These are phyloP conservation scores for Dillenia turbinata DNA, from an alignment of 164 flowering plant genomes.

Conservation along the genomic window DNA sequence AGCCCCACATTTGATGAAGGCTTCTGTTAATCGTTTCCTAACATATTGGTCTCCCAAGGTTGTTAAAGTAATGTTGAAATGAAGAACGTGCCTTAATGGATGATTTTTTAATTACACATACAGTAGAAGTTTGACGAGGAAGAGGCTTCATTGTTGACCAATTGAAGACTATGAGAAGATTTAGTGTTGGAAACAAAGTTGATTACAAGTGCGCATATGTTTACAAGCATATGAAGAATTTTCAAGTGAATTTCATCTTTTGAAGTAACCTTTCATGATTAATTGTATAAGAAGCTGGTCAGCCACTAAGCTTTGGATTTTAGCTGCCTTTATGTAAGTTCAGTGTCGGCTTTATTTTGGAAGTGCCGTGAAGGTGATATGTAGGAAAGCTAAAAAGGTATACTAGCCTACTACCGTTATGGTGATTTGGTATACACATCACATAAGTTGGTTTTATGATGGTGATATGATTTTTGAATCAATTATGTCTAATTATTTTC, in stretches of 20 bases:
- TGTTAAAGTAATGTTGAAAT: constrained; percentile 46
- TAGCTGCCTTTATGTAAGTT: constrained; percentile 38
- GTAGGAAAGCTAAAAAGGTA: constrained; percentile 18
- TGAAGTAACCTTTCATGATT: constrained; percentile 61
- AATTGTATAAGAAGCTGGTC: constrained; percentile 64
- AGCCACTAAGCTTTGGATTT: constrained; percentile 54
- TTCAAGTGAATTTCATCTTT: constrained; percentile 66
- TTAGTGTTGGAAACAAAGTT: constrained; percentile 43
- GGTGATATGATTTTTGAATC: no score
- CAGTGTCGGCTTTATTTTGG: constrained; percentile 20
- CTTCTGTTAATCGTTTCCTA: constrained; percentile 48
- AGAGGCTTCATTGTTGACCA: constrained; percentile 50
- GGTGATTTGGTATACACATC: constrained; percentile 8
- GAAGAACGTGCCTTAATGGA: constrained; percentile 57
- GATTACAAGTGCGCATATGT: constrained; percentile 55
- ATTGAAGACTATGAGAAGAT: constrained; percentile 48
- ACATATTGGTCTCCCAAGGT: constrained; percentile 47
- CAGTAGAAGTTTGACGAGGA: constrained; percentile 64
- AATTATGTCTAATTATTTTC: no score
- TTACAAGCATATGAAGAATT: constrained; percentile 69
- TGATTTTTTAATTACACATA: constrained; percentile 43
- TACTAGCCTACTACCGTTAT: constrained; percentile 12
- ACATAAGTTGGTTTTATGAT: constrained; percentile 1
- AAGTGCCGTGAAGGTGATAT: constrained; percentile 18
- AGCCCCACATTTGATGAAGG: constrained; percentile 68